These are phyloP conservation scores for Sugiyamaella sp. DNA, from an alignment of 1,139 yeast species.

Conservation along the genomic window DNA sequence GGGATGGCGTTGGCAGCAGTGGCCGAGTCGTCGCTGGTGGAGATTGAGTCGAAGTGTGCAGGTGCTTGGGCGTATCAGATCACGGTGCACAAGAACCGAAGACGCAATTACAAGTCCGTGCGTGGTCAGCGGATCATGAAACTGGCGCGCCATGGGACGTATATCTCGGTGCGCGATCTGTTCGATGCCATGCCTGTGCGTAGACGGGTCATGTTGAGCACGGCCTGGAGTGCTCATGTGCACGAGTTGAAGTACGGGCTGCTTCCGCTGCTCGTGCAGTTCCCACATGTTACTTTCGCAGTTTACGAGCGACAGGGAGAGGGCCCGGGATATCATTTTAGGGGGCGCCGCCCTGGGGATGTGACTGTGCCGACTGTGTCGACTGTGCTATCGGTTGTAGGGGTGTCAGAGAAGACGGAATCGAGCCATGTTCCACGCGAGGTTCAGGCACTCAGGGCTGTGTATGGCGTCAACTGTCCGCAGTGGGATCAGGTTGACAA, in stretches of 20 bases:
- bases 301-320: conserved; percentile 27
- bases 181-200: conserved; percentile 66
- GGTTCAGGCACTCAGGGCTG: conserved; percentile 26
- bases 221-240: conserved; percentile 37
- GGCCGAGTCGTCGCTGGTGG: conserved; percentile 32
- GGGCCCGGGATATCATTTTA: neutral
- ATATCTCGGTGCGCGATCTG: conserved; percentile 51
- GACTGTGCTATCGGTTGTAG: conserved; percentile 1
- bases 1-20: conserved; percentile 39
- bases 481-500: conserved; percentile 30
- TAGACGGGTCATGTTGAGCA: conserved; percentile 39
- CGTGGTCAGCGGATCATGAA: conserved; percentile 42
- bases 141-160: conserved; percentile 53
- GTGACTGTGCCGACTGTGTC: neutral
- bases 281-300: conserved; percentile 40
- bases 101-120: conserved; percentile 44
- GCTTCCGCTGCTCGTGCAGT: conserved; percentile 42
- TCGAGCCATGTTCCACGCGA: conserved; percentile 22
- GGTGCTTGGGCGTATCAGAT: neutral
- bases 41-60: conserved; percentile 36
- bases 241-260: conserved; percentile 45
- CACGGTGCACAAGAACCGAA: conserved; percentile 1
- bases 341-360: too few relatives aligned
- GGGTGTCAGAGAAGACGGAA: conserved; percentile 14
- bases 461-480: conserved; percentile 33